These are phyloP conservation scores for Termitomyces sp. DNA, from an alignment of 1,284 basidiomycete species.

Conservation along the genomic window DNA sequence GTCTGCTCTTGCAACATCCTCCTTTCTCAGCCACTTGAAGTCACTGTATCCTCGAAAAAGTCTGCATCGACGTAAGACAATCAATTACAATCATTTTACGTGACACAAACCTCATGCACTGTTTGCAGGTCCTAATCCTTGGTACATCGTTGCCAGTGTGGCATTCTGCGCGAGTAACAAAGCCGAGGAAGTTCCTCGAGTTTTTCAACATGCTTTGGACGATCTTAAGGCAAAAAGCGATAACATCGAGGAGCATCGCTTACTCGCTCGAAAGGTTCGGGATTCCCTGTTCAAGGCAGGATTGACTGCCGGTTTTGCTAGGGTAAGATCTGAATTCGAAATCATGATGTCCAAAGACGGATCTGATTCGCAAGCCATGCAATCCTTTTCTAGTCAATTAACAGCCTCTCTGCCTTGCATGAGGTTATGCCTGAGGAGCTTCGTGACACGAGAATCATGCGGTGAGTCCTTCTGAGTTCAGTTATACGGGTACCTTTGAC, in stretches of 20 bases:
- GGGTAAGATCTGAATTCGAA: constrained; percentile 28
- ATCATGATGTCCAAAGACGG: too few relatives aligned
- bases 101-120: background rate
- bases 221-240: constrained; percentile 33
- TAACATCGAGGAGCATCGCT: constrained; percentile 28
- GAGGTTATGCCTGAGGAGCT: constrained; percentile 38
- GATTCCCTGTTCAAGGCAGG: constrained; percentile 57
- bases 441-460: constrained; percentile 31
- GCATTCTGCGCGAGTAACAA: constrained; percentile 51
- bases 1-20: constrained; percentile 8
- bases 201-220: constrained; percentile 44
- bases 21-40: constrained; percentile 27
- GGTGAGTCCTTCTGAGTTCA: constrained; percentile 23
- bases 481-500: background rate
- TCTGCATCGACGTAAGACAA: constrained; percentile 2
- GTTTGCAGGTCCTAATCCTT: constrained; percentile 35
- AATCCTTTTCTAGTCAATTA: constrained; percentile 35
- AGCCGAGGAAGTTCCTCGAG: constrained; percentile 47
- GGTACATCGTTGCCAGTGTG: constrained; percentile 54
- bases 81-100: background rate
- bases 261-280: constrained; percentile 45
- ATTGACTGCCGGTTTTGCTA: constrained; percentile 48
- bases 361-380: constrained; percentile 13
- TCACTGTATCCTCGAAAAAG: constrained; percentile 26
- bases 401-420: constrained; percentile 37